Evolutionary conservation across 2,329 filamentous ascomycete species (phyloP), one percentile per base, ranked within the genome.

Genomic region (Phialophora macrospora): DNA sequence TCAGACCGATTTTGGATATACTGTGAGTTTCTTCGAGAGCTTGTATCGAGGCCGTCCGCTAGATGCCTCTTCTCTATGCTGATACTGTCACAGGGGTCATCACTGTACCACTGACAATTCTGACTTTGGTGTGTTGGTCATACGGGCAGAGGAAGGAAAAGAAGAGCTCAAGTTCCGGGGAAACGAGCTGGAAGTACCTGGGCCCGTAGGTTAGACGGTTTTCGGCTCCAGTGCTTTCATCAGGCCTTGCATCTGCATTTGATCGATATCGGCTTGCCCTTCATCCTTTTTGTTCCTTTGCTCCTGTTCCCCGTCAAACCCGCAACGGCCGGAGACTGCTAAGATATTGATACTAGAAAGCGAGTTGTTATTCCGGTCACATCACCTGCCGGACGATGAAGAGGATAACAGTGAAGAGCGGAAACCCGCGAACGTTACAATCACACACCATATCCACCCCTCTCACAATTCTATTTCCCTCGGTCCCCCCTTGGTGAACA

Each of bases 1-100:
- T 72, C 75, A 0, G 34, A 65, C 3, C 64, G 70, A 12, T 74
- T 77, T 60, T 77, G 75, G 74, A 54, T 77, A 0, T 77, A 76
- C 54, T 76, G 74, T 55, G 24, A 32, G 26, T 55, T n/a, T 34
- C 52, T 6, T 17, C 12, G 20, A 12, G 2, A 12, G 20, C 9
- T 28, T 52, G 48, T n/a, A 8, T 44, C 38, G 8, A 44, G 6
- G 14, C 48, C 5, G 5, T 49, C 24, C 46, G 20, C 20, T 17
- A 26, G 24, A 26, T 44, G 38, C 38, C 7, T 14, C 22, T 4
- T 51, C 20, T 28, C n/a, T 6, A 9, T 55, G 8, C 52, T 55
- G n/a, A 55, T 32, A 12, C 52, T n/a, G 14, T n/a, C 11, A 20
- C 28, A 55, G 52, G 52, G 75, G 73, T 62, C 1, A 69, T 76